Base-by-base conservation (phyloP, 305 asterid species). In the Fraxinus paxiana region DNA sequence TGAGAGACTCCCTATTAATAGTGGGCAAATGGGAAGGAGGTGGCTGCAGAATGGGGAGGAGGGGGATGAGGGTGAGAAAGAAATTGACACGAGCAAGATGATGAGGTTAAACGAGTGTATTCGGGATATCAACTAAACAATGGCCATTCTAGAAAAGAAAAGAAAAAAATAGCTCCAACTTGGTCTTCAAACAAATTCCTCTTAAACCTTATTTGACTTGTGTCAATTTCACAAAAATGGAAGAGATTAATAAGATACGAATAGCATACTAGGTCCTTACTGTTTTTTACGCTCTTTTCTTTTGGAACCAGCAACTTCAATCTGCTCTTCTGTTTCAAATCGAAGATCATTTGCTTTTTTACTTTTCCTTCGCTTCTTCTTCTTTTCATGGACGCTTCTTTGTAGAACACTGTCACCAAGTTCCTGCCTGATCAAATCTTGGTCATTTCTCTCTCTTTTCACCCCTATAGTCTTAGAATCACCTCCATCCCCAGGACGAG, bases 211-310 rank as follows among this genome's bases (percentile, higher is more conserved):
- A 63, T 9, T 20, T 20, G 34, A 63, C 33, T 22, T 3, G 71
- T 22, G 71, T 63, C n/a, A 22, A 56, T 56, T 56, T 56, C 67
- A 56, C 67, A 20, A 63, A 30, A 46, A 34, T 43, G 75, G 73
- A 20, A 65, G 61, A 20, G 75, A 37, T 33, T n/a, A 35, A 33
- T 3, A 34, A 38, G 31, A 26, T 59, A 20, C 34, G 48, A 17
- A 65, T 77, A 59, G 33, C 20, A 61, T 13, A 56, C 56, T 2
- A 80, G 77, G 46, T 41, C 8, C 97, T 89, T 88, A 96, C 98
- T 87, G 89, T 81, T 91, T 96, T 90, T 86, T 92, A 80, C 92
- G 97, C 84, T 96, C 98, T 86, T 92, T 96, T 82, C 93, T 91
- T 75, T 84, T 87, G 20, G 95, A 88, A 83, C 88, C 90, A 84